Evolutionary conservation across 2,329 filamentous ascomycete species (phyloP).

Genomic region (Exophiala viscosa): DNA sequence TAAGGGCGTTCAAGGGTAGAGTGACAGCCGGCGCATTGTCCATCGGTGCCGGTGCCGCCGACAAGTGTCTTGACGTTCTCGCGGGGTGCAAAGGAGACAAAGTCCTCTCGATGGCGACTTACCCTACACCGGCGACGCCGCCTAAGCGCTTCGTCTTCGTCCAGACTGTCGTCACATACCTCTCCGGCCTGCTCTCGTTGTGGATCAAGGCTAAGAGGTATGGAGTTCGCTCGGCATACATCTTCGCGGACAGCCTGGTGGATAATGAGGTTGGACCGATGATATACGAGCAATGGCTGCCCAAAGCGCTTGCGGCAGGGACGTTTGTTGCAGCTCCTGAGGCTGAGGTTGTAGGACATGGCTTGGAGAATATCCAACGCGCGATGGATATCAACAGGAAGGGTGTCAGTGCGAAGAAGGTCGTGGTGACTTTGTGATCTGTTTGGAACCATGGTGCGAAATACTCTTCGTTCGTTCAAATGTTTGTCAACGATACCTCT

Average conservation of each 20-base stretch:
- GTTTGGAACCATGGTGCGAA: background rate
- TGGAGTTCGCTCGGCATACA: slow-evolving; percentile 25
- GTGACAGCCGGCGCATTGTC: slow-evolving; percentile 24
- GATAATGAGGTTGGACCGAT: slow-evolving; percentile 25
- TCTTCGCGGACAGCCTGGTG: slow-evolving; percentile 17
- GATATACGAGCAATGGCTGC: slow-evolving; percentile 41
- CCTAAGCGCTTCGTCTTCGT: slow-evolving; percentile 10
- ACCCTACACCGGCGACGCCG: slow-evolving; percentile 4
- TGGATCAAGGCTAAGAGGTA: slow-evolving; percentile 12
- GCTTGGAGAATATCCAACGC: slow-evolving; percentile 42
- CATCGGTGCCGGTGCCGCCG: slow-evolving; percentile 19
- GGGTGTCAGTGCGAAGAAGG: slow-evolving; percentile 44
- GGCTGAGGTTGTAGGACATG: slow-evolving; percentile 39
- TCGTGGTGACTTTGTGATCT: slow-evolving; percentile 34
- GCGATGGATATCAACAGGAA: slow-evolving; percentile 38
- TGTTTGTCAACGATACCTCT: too few species aligned
- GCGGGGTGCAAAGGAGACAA: slow-evolving; percentile 22
- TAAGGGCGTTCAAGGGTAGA: slow-evolving; percentile 27
- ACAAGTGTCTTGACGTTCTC: slow-evolving; percentile 25
- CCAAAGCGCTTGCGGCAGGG: slow-evolving; percentile 37
- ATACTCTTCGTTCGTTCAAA: background rate
- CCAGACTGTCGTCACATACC: slow-evolving; percentile 5
- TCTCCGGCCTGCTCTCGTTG: slow-evolving; percentile 8
- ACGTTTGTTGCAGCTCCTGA: slow-evolving; percentile 39
- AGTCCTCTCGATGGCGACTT: slow-evolving; percentile 21